Percentiles rank a stretch among this genome's conserved stretches.
Conservation (phyloP, 1,284 basidiomycete species). For the Trichosporon faecale region DNA sequence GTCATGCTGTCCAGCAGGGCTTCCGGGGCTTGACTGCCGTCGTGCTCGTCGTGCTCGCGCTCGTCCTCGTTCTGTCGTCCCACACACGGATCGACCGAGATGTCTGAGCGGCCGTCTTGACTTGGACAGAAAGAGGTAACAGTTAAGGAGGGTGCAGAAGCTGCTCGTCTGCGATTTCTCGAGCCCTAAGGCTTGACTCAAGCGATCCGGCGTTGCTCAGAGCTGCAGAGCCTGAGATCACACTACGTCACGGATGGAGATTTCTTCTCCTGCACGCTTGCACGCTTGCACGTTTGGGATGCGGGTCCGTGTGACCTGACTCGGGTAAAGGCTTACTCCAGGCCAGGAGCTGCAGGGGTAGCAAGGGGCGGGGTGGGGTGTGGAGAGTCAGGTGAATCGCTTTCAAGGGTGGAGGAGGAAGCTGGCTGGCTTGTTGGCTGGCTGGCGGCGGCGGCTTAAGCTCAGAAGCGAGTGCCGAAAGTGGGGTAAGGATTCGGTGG, state of each 20-base stretch:
- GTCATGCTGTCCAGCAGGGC: not conserved
- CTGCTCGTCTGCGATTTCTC: not conserved
- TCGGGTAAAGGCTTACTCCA: not conserved
- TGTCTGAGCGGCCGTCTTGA: not conserved
- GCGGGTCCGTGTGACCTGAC: conserved; percentile 1
- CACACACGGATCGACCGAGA: not conserved
- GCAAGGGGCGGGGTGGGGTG: not conserved
- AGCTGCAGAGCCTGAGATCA: not conserved
- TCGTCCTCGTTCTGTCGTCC: not conserved
- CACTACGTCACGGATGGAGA: not conserved
- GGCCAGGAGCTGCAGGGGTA: not conserved
- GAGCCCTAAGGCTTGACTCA: not conserved
- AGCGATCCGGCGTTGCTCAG: not conserved
- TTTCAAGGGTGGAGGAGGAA: not conserved
- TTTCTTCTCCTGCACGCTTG: not conserved
- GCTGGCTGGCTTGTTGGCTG: not conserved
- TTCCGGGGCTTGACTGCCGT: too few relatives aligned
- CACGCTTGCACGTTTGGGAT: not conserved
- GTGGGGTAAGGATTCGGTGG: not conserved
- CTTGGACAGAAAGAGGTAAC: not conserved
- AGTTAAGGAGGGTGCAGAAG: not conserved
- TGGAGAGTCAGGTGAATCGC: not conserved
- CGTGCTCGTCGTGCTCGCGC: not conserved
- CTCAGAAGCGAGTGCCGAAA: conserved; percentile 9
- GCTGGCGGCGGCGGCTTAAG: not conserved